phyloP scores from a whole-genome alignment of 2,329 filamentous ascomycete genomes.

The Elsinoe necatrix region DNA sequence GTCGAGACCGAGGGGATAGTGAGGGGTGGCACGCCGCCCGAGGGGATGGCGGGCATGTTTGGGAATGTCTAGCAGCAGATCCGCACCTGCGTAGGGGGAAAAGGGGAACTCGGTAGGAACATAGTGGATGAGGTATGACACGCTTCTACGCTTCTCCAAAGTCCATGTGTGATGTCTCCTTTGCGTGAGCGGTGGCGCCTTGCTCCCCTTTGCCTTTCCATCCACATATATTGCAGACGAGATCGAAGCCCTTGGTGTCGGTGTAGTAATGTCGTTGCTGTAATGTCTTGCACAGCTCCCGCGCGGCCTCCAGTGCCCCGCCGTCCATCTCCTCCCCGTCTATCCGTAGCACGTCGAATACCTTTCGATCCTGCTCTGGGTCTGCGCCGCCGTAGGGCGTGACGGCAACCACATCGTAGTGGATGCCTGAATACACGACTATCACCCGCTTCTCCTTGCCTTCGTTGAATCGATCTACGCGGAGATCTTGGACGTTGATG shows the following conservation, averaged over 20 bases:
- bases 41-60: constrained; percentile 48
- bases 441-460: constrained; percentile 61
- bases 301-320: constrained; percentile 50
- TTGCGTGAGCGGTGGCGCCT: constrained; percentile 55
- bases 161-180: constrained; percentile 50
- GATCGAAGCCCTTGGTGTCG: constrained; percentile 69
- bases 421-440: constrained; percentile 82
- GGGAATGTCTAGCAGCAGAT: constrained; percentile 20
- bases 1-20: constrained; percentile 33
- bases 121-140: background rate
- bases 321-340: constrained; percentile 38
- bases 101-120: background rate
- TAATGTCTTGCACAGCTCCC: constrained; percentile 48
- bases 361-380: constrained; percentile 69
- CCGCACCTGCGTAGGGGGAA: background rate
- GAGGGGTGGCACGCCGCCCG: constrained; percentile 41
- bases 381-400: constrained; percentile 54
- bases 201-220: constrained; percentile 60
- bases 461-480: constrained; percentile 72
- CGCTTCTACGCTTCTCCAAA: constrained; percentile 39
- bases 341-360: constrained; percentile 49
- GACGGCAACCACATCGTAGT: constrained; percentile 84
- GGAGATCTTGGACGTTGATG: constrained; percentile 64
- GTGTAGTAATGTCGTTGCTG: constrained; percentile 75
- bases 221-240: constrained; percentile 68